Evolutionary conservation across 2,329 filamentous ascomycete species (phyloP), one percentile per base, ranked within the genome.

Genomic region (Sporothrix globosa): DNA sequence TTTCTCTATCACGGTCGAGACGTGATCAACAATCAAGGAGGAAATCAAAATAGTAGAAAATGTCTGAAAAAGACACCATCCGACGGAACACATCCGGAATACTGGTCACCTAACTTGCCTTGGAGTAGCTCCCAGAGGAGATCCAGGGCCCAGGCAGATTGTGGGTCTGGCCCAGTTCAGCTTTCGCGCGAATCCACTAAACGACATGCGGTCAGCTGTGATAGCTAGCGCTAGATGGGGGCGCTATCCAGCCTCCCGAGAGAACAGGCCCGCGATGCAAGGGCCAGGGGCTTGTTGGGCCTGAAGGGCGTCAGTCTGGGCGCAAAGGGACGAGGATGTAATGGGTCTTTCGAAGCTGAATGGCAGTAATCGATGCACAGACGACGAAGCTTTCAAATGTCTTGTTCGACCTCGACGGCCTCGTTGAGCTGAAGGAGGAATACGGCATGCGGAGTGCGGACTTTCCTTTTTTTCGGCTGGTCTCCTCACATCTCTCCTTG

Each of bases 401-500:
- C 27, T 30, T 30, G 27, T 30, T 30, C 27, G 27, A 30, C 27
- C 27, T 30, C 27, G 27, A 30, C 27, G 27, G 27, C 27, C 27
- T 30, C 27, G 27, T 30, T 30, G 27, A 2, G 27, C 27, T 30
- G 27, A 30, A 3, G 27, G 27, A 30, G 27, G 27, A 30, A 30
- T 30, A 3, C 3, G 27, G 27, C 27, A 30, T 30, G 5, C 27
- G 27, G 2, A 30, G 27, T 30, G 27, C 27, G 2, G 27, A 2
- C 34, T 39, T 34, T 61, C 34, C 5, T 17, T 44, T 41, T 41
- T 44, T 44, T 61, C 19, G 27, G 5, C 27, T 30, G 27, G 27
- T 30, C 27, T 3, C 27, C 27, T 30, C 7, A n/a, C 44, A 44
- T 44, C 48, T 71, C 58, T 69, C 56, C 69, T 69, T 72, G 56